Evolutionary conservation across 2,329 filamentous ascomycete species (phyloP).

Genomic region (Neoascochyta sp.): DNA sequence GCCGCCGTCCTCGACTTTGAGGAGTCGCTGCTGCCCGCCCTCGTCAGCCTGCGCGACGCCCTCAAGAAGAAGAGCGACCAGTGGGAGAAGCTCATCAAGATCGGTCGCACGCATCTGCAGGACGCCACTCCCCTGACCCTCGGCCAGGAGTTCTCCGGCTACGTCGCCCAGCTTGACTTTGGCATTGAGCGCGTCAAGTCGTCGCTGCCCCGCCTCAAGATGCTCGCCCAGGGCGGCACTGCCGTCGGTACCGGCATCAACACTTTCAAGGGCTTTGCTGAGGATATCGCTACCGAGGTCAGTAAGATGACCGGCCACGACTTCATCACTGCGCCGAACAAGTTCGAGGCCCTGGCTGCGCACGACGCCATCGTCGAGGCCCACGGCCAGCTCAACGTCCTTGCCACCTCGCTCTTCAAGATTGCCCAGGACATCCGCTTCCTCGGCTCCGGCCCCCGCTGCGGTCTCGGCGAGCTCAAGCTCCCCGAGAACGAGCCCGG

Average conservation of each 20-base stretch:
- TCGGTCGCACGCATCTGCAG: conserved; percentile 94
- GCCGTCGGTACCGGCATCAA: conserved; percentile 97
- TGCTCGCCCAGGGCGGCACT: conserved; percentile 91
- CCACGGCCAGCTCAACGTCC: conserved; percentile 86
- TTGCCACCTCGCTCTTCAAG: conserved; percentile 90
- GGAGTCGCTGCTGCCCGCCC: conserved; percentile 74
- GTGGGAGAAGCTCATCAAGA: conserved; percentile 97
- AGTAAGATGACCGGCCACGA: conserved; percentile 86
- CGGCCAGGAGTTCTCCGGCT: conserved; percentile 96
- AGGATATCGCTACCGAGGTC: conserved; percentile 87
- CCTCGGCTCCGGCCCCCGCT: conserved; percentile 91
- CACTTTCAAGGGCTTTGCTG: conserved; percentile 93
- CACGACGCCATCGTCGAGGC: conserved; percentile 96
- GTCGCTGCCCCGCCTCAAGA: conserved; percentile 75
- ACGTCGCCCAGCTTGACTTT: conserved; percentile 89
- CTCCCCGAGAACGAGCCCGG: conserved; percentile 98
- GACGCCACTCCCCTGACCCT: conserved; percentile 94
- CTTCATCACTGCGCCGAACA: conserved; percentile 97
- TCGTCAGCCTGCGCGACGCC: conserved; percentile 76
- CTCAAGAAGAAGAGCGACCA: conserved; percentile 84
- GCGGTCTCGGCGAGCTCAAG: conserved; percentile 87
- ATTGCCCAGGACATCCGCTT: conserved; percentile 98
- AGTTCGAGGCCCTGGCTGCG: conserved; percentile 94
- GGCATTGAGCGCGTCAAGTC: conserved; percentile 83
- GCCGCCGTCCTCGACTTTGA: conserved; percentile 93